Base-by-base conservation (phyloP, 768 basidiomycete genomes). In the Auricularia cornea region DNA sequence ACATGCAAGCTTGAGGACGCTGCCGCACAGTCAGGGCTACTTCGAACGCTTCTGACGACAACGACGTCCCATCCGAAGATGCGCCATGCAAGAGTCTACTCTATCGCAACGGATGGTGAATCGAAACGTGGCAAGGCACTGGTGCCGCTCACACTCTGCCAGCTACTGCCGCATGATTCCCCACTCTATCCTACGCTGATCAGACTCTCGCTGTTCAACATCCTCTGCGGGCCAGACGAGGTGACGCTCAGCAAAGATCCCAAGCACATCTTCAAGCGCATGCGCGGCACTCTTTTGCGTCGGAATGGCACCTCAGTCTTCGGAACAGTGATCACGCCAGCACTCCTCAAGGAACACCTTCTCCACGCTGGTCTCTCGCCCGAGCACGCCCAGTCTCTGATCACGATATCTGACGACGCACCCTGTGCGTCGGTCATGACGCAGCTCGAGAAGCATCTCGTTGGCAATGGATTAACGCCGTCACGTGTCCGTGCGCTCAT, bases 161-260 rank as follows among this genome's bases (percentile, higher is more conserved):
- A 60, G 5, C 20, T 35, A 6, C 65, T 76, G 3, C 11, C 61
- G 10, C 14, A 40, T 8, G 33, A 59, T 1, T 76, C 76, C 1
- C 38, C 62, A 1, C 70, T 78, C n/a, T 73, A 70, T 60, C 31
- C 14, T 2, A 63, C 69, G 1, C 69, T 77, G 3, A 16, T 44
- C n/a, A 18, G 26, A 3, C 61, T 77, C 0, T 29, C 0, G 1
- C 62, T 74, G 38, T 63, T 78, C 64, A 70, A 78, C 60, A 60
- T 73, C 1, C 52, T 70, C 18, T 73, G 75, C 30, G 74, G 76
- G 4, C 67, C 68, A 31, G 70, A 76, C 57, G 74, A 76, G 56
- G 11, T 77, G 3, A 77, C 76, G 8, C 62, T 62, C 1, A 74
- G 77, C 41, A 77, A 75, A 56, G 76, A 77, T 61, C 72, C 57